Evolutionary conservation across 768 basidiomycete species (phyloP).

Genomic region (Ephemerocybe angulata): DNA sequence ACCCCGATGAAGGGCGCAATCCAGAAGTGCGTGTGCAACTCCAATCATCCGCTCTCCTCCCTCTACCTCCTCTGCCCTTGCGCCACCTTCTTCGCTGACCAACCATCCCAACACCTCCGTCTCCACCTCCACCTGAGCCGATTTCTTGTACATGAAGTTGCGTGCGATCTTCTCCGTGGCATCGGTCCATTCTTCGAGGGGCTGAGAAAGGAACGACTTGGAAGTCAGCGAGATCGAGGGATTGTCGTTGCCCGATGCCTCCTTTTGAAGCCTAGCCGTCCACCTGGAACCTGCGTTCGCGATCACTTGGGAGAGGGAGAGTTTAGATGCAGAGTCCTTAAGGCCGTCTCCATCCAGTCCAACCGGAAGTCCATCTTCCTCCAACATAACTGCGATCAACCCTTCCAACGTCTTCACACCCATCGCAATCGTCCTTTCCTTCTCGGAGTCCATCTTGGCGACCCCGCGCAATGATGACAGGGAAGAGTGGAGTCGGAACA

Average conservation of each 20-base stretch:
- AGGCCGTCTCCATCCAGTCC: not conserved
- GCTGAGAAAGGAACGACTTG: not conserved
- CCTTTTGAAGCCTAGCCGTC: not conserved
- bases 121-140: not conserved
- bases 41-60: not conserved
- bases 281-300: no score
- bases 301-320: not conserved
- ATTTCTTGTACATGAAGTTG: not conserved
- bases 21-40: not conserved
- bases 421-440: slow-evolving; percentile 21
- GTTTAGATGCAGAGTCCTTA: no score
- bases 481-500: not conserved
- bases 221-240: no score
- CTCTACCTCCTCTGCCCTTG: not conserved
- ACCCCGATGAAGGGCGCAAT: not conserved
- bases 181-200: not conserved
- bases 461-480: not conserved
- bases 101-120: not conserved
- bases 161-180: not conserved
- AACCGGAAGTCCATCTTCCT: not conserved
- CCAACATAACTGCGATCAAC: slow-evolving; percentile 33
- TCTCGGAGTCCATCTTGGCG: slow-evolving; percentile 16
- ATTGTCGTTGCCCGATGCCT: no score
- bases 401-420: slow-evolving; percentile 23
- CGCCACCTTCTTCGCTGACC: not conserved